These are phyloP conservation scores for Aspergillus spinulosporus DNA, from an alignment of 2,329 filamentous ascomycete genomes.

Conservation along the genomic window DNA sequence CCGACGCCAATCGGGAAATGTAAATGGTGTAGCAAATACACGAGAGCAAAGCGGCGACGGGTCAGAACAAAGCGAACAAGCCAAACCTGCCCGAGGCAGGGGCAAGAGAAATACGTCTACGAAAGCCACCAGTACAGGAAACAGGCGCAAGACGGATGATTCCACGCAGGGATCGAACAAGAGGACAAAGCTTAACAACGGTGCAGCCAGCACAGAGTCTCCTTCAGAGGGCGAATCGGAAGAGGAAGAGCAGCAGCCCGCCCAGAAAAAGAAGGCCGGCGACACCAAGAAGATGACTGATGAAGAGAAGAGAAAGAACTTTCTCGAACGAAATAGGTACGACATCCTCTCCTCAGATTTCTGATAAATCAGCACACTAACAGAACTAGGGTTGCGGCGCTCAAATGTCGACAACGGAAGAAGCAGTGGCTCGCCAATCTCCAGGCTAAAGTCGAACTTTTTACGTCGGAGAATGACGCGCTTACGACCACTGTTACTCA, in stretches of 20 bases:
- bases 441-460: constrained; percentile 91
- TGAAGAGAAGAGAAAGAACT: constrained; percentile 98
- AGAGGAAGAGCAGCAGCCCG: constrained; percentile 46
- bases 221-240: constrained; percentile 53
- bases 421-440: constrained; percentile 98
- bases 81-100: constrained; percentile 67
- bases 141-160: constrained; percentile 78
- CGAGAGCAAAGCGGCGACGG: constrained; percentile 69
- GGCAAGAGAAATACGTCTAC: constrained; percentile 64
- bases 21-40: constrained; percentile 53
- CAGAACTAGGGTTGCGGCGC: constrained; percentile 73
- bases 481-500: constrained; percentile 80
- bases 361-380: not conserved
- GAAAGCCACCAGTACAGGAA: constrained; percentile 56
- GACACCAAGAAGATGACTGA: constrained; percentile 87
- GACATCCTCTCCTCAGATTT: constrained; percentile 25
- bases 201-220: constrained; percentile 41
- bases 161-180: constrained; percentile 70
- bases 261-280: constrained; percentile 50
- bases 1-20: constrained; percentile 44
- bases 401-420: constrained; percentile 97
- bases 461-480: constrained; percentile 85
- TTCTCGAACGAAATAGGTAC: constrained; percentile 92
- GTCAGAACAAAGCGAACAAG: constrained; percentile 69
- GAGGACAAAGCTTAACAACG: constrained; percentile 65